Evolutionary conservation across 441 rosid species (phyloP), one percentile per base, ranked within the genome.

Genomic region (Biscutella auriculata): DNA sequence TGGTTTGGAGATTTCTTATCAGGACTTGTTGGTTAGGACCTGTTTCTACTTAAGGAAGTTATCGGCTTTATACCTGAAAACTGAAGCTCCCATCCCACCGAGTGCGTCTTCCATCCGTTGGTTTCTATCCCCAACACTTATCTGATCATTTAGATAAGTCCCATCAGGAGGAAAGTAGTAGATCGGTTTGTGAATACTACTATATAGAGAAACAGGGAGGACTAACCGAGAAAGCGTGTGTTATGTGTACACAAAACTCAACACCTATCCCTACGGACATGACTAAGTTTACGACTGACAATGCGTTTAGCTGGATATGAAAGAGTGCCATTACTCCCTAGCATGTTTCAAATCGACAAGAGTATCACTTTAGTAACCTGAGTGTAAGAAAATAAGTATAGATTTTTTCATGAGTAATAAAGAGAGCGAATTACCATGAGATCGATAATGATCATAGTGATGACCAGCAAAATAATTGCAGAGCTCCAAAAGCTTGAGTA

Each of bases 201-300:
- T 21, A 36, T n/a, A n/a, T n/a, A 2, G 5, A 15, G 1, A 54
- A 9, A 60, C 7, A 59, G 7, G 37, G 17, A 10, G 36, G 56
- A 66, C 97, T 79, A 19, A 94, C 99, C 28, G 89, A 71, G 81
- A 90, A 94, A 63, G 95, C 91, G 61, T 90, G 94, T n/a, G 97
- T 84, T 69, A 85, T 82, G 70, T 94, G 99, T 60, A 94, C 97
- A 39, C 99, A 94, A 68, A 94, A 94, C 82, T 94, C 99, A 39
- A 90, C 95, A 8, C 88, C 89, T 57, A 94, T 90, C 52, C 99
- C 97, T 45, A 90, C 97, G n/a, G 99, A 70, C 99, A 94, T 87
- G 60, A 94, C 77, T 47, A 94, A 84, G 79, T 94, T 94, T 57
- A 94, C 99, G 27, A 94, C 96, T 0, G 99, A 94, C 51, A 94